Evolutionary conservation across 179 eudicot genomes (phyloP).

Genomic region (Beta corolliflora): DNA sequence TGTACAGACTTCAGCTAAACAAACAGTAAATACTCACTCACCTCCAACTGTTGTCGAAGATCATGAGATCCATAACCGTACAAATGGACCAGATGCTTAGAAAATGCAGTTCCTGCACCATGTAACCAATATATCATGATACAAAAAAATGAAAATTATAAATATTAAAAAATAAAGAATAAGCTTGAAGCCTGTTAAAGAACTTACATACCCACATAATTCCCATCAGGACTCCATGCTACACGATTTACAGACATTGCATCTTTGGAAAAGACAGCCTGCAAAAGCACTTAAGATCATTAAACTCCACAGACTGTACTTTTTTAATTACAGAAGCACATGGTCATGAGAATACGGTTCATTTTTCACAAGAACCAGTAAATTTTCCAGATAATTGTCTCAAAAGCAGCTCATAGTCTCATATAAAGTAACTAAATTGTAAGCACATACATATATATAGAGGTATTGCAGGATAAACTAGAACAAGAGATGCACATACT

Average conservation of each 20-base stretch:
- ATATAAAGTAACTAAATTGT: no score
- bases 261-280: slow-evolving; percentile 61
- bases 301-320: neutral
- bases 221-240: slow-evolving; percentile 85
- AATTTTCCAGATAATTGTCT: neutral
- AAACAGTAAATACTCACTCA: slow-evolving; percentile 25
- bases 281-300: slow-evolving; percentile 16
- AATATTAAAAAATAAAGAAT: neutral
- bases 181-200: neutral
- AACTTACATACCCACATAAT: slow-evolving; percentile 48
- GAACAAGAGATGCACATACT: neutral
- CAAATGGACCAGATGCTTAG: slow-evolving; percentile 62
- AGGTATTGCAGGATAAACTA: no score
- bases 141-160: neutral
- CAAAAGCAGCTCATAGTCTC: neutral
- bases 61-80: slow-evolving; percentile 72
- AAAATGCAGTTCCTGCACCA: slow-evolving; percentile 73
- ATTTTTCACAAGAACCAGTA: no score
- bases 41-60: slow-evolving; percentile 69
- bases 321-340: neutral
- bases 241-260: slow-evolving; percentile 72
- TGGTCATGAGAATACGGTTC: neutral
- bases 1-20: slow-evolving; percentile 9
- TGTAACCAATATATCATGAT: slow-evolving; percentile 4
- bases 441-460: no score